Evolutionary conservation across 108 stramenopile genomes (phyloP).

Genomic region (Conticribra guillardii): DNA sequence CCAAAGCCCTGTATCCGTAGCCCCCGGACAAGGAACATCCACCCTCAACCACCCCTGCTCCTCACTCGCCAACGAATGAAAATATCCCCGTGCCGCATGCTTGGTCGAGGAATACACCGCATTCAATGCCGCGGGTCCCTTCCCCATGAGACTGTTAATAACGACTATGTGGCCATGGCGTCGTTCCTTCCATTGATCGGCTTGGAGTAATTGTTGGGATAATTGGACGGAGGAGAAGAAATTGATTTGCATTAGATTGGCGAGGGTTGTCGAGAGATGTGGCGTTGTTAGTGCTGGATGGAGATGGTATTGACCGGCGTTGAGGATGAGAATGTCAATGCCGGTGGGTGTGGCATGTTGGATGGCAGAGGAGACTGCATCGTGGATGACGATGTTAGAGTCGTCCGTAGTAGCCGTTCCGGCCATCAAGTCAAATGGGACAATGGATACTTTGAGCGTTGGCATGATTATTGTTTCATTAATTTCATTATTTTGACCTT

Average conservation of each 20-base stretch:
- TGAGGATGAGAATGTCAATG: slow-evolving; percentile 32
- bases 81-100: slow-evolving; percentile 71
- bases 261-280: slow-evolving; percentile 2
- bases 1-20: slow-evolving; percentile 57
- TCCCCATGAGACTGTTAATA: slow-evolving; percentile 63
- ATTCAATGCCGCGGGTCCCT: slow-evolving; percentile 62
- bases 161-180: slow-evolving; percentile 52
- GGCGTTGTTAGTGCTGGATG: slow-evolving; percentile 21
- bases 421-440: slow-evolving; percentile 30
- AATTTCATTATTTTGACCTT: background rate
- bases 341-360: background rate
- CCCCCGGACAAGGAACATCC: slow-evolving; percentile 67
- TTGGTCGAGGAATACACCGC: slow-evolving; percentile 73
- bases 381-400: slow-evolving; percentile 4
- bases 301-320: slow-evolving; percentile 27
- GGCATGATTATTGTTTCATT: background rate
- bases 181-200: slow-evolving; percentile 24
- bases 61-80: slow-evolving; percentile 61
- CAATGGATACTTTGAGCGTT: slow-evolving; percentile 8
- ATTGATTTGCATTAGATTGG: slow-evolving; percentile 30
- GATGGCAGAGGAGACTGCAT: slow-evolving; percentile 9
- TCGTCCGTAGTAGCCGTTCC: no score
- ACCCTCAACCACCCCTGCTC: slow-evolving; percentile 55
- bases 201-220: slow-evolving; percentile 4
- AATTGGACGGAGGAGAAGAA: slow-evolving; percentile 22